phyloP scores from a whole-genome alignment of 306 rosid species.

The Acacia confusa region DNA sequence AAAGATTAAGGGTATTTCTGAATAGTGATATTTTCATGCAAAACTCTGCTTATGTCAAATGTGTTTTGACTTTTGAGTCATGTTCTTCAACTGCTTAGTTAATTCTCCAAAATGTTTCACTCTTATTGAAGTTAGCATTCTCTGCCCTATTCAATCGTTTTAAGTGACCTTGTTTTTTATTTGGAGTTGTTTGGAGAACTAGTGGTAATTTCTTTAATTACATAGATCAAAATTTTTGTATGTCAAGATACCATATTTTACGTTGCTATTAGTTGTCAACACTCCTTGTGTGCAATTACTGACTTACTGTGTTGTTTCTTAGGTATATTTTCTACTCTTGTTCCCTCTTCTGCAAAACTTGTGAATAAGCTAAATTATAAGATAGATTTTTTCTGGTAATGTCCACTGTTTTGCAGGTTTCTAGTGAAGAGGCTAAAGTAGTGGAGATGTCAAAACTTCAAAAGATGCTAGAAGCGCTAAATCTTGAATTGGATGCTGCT shows the following conservation, averaged over 20 bases:
- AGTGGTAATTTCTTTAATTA: slow-evolving; percentile 5
- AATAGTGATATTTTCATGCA: slow-evolving; percentile 2
- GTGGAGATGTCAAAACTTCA: slow-evolving; percentile 69
- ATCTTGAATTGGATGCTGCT: slow-evolving; percentile 84
- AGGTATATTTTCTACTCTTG: slow-evolving; percentile 10
- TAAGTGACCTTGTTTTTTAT: background rate
- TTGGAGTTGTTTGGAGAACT: background rate
- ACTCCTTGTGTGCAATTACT: background rate
- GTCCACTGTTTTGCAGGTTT: slow-evolving; percentile 61
- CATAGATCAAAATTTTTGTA: background rate
- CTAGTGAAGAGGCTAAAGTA: slow-evolving; percentile 83
- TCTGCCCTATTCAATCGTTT: background rate
- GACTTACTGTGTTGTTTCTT: background rate
- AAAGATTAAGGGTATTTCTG: slow-evolving; percentile 81
- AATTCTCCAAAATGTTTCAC: background rate
- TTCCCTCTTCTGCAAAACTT: slow-evolving; percentile 20
- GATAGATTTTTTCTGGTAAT: background rate
- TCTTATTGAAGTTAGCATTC: background rate
- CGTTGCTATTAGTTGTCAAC: background rate
- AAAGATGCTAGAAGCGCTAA: slow-evolving; percentile 72
- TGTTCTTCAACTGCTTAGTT: background rate
- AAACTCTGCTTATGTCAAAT: slow-evolving; percentile 20
- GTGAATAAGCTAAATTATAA: background rate
- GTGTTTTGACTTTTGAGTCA: background rate
- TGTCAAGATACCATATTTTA: background rate